Evolutionary conservation across 2,329 filamentous ascomycete genomes (phyloP).

Genomic region (Pseudophaeomoniella oleicola): DNA sequence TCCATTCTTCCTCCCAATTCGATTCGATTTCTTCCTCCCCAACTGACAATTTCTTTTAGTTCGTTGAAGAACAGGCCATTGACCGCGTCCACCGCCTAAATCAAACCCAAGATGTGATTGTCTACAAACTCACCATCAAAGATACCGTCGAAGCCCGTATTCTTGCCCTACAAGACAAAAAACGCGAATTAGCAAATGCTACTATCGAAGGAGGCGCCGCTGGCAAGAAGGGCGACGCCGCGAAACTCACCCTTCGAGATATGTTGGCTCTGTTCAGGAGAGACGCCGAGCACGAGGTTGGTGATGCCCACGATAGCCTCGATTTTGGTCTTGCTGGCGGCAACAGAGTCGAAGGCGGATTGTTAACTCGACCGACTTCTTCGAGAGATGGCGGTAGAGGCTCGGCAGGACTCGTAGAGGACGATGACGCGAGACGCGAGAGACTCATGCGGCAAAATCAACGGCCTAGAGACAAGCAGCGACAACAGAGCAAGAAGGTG

Average conservation of each 20-base stretch:
- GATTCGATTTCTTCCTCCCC: constrained; percentile 2
- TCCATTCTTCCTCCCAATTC: constrained; percentile 9
- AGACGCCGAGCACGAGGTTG: constrained; percentile 41
- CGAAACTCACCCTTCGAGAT: constrained; percentile 84
- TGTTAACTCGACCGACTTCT: constrained; percentile 1
- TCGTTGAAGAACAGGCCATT: constrained; percentile 97
- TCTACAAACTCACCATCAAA: constrained; percentile 84
- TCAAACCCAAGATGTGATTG: constrained; percentile 83
- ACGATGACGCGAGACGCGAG: not conserved
- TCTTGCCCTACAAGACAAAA: constrained; percentile 84
- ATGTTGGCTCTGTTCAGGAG: constrained; percentile 80
- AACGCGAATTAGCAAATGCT: constrained; percentile 77
- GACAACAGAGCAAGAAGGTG: constrained; percentile 19
- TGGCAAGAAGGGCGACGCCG: constrained; percentile 51
- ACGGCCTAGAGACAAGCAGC: not conserved
- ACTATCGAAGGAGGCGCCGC: constrained; percentile 55
- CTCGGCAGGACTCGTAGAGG: not conserved
- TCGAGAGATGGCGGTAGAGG: not conserved
- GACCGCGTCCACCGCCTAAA: constrained; percentile 97
- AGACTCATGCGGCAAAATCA: not conserved
- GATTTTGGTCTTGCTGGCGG: constrained; percentile 6
- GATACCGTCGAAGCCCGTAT: constrained; percentile 88
- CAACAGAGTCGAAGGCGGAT: constrained; percentile 3
- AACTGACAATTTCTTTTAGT: constrained; percentile 33
- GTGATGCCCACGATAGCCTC: constrained; percentile 21